Evolutionary conservation across 768 basidiomycete species (phyloP).

Genomic region (Boletus rex-veris): DNA sequence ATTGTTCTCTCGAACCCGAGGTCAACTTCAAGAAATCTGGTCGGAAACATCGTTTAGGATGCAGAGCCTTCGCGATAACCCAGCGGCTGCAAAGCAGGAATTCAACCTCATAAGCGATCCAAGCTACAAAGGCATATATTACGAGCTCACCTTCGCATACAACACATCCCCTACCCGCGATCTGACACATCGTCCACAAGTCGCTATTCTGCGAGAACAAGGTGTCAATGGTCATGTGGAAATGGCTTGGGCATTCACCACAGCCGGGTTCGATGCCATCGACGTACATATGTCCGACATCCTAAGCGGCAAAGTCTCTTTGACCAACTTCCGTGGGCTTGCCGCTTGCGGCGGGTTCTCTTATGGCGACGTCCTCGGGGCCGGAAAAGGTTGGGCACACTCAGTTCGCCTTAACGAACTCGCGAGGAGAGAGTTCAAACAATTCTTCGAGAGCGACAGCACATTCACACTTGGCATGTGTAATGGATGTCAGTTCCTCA

Average conservation of each 20-base stretch:
- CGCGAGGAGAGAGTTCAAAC: conserved; percentile 72
- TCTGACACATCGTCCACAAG: conserved; percentile 65
- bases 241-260: conserved; percentile 97
- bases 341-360: conserved; percentile 99
- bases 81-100: conserved; percentile 74
- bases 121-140: conserved; percentile 61
- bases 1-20: conserved; percentile 66
- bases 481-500: conserved; percentile 98
- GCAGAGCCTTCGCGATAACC: conserved; percentile 86
- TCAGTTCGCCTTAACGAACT: conserved; percentile 82
- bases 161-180: conserved; percentile 33
- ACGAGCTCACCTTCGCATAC: conserved; percentile 61
- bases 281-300: conserved; percentile 99
- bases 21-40: conserved; percentile 80
- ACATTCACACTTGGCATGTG: conserved; percentile 94
- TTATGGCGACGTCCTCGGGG: conserved; percentile 96
- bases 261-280: conserved; percentile 90
- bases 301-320: conserved; percentile 60
- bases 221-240: conserved; percentile 98
- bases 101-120: conserved; percentile 69
- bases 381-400: conserved; percentile 97
- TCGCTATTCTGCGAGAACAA: conserved; percentile 95
- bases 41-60: conserved; percentile 92
- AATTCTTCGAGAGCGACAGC: conserved; percentile 77
- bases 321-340: conserved; percentile 76